Evolutionary conservation across 192 early-diverging fungal genomes (phyloP).

Genomic region (Umbelopsis vinacea): DNA sequence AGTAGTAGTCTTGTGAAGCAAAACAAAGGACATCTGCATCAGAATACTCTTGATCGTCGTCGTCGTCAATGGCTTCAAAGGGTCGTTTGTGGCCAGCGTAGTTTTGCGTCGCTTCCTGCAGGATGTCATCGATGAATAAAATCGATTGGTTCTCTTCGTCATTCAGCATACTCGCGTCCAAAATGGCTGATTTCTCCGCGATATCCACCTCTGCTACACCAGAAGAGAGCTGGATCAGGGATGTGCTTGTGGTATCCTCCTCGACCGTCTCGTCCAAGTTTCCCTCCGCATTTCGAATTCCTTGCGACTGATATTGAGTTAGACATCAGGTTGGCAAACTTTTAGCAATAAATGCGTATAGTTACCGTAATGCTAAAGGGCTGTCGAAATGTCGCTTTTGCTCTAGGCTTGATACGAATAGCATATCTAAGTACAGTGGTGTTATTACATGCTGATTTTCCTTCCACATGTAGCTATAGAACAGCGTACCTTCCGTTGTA

Average conservation of each 20-base stretch:
- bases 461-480: not conserved
- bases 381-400: not conserved
- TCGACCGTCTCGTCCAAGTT: not conserved
- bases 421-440: not conserved
- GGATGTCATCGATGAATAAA: not conserved
- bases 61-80: not conserved
- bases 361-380: slow-evolving; percentile 2
- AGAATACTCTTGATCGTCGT: not conserved
- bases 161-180: not conserved
- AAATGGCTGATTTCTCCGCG: not conserved
- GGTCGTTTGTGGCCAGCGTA: slow-evolving; percentile 1
- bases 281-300: not conserved
- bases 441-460: not conserved
- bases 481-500: not conserved
- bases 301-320: not conserved
- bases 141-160: not conserved
- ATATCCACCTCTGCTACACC: not conserved
- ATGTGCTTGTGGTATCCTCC: not conserved
- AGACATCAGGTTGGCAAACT: not conserved
- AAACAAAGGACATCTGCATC: slow-evolving; percentile 13
- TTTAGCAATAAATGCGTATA: not conserved
- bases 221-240: slow-evolving; percentile 2
- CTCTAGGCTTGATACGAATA: slow-evolving; percentile 2
- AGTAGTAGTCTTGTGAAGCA: slow-evolving; percentile 15
- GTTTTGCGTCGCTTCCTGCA: slow-evolving; percentile 8